These are phyloP conservation scores for Aureobasidium subglaciale DNA, from an alignment of 2,329 filamentous ascomycete genomes.

Conservation along the genomic window DNA sequence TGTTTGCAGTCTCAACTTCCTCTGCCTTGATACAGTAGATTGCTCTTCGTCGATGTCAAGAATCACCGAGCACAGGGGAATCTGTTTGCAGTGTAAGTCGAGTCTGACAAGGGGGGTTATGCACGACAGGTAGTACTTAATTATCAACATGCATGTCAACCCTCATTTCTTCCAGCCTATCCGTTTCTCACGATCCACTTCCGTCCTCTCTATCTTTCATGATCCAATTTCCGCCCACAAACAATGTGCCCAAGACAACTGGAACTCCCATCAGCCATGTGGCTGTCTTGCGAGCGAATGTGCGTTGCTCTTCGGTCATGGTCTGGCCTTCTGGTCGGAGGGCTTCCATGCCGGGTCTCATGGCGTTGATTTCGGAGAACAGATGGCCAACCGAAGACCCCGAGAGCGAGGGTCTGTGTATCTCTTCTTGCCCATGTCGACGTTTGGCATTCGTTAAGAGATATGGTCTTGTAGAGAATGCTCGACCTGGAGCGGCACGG, in stretches of 20 bases:
- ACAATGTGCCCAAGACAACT: constrained; percentile 17
- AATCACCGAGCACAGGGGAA: background rate
- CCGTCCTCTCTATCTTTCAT: background rate
- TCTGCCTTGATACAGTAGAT: background rate
- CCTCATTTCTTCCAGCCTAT: background rate
- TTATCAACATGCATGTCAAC: background rate
- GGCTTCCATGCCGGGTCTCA: constrained; percentile 25
- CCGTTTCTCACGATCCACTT: background rate
- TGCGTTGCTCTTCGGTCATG: constrained; percentile 24
- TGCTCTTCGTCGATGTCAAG: background rate
- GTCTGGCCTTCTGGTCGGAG: constrained; percentile 21
- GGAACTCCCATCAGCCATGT: constrained; percentile 21
- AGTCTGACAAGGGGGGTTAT: background rate
- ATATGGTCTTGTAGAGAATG: background rate
- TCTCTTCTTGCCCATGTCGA: background rate
- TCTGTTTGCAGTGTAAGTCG: background rate
- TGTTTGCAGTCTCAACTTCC: background rate
- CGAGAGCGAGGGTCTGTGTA: constrained; percentile 24
- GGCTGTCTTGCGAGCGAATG: constrained; percentile 18
- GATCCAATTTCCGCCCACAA: constrained; percentile 17
- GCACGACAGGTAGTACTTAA: background rate
- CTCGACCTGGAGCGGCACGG: background rate
- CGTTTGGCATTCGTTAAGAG: background rate
- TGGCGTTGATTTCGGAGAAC: constrained; percentile 25
- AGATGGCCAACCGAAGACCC: constrained; percentile 25